These are phyloP conservation scores for Pythium myriotylum DNA, from an alignment of 352 stramenopile genomes.

Conservation along the genomic window DNA sequence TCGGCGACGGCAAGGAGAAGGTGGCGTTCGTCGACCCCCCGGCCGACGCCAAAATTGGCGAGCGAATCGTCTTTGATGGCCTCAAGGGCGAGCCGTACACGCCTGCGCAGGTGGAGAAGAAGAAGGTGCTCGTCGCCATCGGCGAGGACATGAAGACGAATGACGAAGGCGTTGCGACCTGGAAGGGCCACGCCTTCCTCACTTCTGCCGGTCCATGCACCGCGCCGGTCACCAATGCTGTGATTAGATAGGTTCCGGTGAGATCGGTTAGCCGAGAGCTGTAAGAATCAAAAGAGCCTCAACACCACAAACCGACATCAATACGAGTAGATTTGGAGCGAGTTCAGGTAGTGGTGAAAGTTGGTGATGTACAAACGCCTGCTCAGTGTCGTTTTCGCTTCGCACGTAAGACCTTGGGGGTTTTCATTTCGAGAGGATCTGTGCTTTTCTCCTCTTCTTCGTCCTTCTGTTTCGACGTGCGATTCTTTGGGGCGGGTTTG, in stretches of 20 bases:
- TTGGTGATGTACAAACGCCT: not conserved
- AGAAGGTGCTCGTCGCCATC: conserved; percentile 82
- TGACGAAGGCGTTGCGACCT: conserved; percentile 74
- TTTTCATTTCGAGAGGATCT: conserved; percentile 25
- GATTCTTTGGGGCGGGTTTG: conserved; percentile 17
- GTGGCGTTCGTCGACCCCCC: conserved; percentile 88
- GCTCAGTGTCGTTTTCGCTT: conserved; percentile 32
- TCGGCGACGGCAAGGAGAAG: conserved; percentile 76
- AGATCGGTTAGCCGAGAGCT: no score
- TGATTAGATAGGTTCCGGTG: conserved; percentile 65
- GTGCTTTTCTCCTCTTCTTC: conserved; percentile 20
- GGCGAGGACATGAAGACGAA: conserved; percentile 87
- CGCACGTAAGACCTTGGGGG: conserved; percentile 17
- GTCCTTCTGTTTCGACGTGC: conserved; percentile 37
- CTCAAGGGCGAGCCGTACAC: conserved; percentile 74
- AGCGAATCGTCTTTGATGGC: conserved; percentile 74
- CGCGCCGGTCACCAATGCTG: conserved; percentile 65
- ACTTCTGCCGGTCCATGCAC: conserved; percentile 79
- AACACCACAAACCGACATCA: no score
- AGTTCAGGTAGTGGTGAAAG: not conserved
- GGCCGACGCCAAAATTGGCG: conserved; percentile 66
- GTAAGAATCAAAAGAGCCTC: no score
- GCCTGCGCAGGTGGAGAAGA: conserved; percentile 88
- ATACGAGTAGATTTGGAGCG: no score
- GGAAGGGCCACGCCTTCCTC: conserved; percentile 77